phyloP scores from a whole-genome alignment of 2,329 filamentous ascomycete genomes.

The Sporothrix dimorphospora region DNA sequence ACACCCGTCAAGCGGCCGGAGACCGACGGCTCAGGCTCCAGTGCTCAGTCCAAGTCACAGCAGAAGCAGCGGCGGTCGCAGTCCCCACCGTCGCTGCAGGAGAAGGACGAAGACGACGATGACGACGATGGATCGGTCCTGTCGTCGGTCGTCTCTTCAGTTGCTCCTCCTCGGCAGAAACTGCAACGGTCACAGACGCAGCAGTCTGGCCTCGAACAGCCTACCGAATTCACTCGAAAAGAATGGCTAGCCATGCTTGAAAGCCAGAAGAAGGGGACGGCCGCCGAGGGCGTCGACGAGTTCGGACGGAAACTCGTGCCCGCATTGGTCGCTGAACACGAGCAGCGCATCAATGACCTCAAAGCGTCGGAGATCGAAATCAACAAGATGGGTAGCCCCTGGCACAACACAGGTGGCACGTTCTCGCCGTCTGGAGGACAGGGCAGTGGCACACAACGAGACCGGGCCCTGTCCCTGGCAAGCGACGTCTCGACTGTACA shows the following conservation, averaged over 20 bases:
- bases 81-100: background rate
- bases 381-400: constrained; percentile 32
- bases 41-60: constrained; percentile 32
- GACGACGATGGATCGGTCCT: constrained; percentile 4
- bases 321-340: constrained; percentile 33
- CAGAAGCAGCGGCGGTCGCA: constrained; percentile 14
- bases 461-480: constrained; percentile 31
- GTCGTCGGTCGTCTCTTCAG: background rate
- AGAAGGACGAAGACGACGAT: constrained; percentile 14
- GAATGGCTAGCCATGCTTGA: constrained; percentile 34
- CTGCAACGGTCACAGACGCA: constrained; percentile 5
- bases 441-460: constrained; percentile 15
- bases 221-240: constrained; percentile 28
- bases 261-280: constrained; percentile 20
- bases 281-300: constrained; percentile 31
- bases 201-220: background rate
- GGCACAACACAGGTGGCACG: constrained; percentile 29
- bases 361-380: constrained; percentile 35
- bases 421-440: background rate
- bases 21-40: constrained; percentile 38
- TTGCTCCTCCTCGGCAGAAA: background rate
- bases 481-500: constrained; percentile 27
- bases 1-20: constrained; percentile 52
- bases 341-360: constrained; percentile 34
- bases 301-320: constrained; percentile 31